Percentiles rank a stretch among this genome's conserved stretches.
These are phyloP conservation scores for Xylariaceae sp. DNA, from an alignment of 2,329 filamentous ascomycete genomes.

Conservation along the genomic window DNA sequence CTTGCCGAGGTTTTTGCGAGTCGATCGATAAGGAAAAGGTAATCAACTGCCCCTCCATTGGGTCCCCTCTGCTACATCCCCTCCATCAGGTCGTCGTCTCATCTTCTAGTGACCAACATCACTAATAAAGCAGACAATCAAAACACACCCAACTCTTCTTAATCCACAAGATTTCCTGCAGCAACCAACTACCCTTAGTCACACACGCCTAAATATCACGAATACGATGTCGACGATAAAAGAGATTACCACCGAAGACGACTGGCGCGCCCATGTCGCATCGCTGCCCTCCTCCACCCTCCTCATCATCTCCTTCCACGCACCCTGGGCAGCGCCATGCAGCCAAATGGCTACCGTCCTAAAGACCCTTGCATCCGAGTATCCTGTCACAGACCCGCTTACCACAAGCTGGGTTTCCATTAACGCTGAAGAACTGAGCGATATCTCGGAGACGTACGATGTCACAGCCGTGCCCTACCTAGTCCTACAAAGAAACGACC, in stretches of 20 bases:
- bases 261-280: conserved; percentile 71
- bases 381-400: conserved; percentile 68
- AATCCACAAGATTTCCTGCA: neutral
- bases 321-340: conserved; percentile 95
- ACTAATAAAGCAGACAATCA: neutral
- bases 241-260: conserved; percentile 73
- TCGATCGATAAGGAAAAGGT: conserved; percentile 28
- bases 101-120: conserved; percentile 11
- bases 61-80: too few relatives aligned
- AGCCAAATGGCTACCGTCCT: conserved; percentile 91
- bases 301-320: conserved; percentile 90
- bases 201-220: neutral
- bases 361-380: conserved; percentile 81
- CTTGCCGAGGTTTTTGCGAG: conserved; percentile 25
- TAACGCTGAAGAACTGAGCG: conserved; percentile 92
- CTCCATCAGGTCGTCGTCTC: too few relatives aligned
- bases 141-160: neutral
- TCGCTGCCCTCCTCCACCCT: conserved; percentile 71
- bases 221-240: conserved; percentile 72
- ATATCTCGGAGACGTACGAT: conserved; percentile 89
- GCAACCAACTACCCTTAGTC: neutral
- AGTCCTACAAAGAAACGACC: conserved; percentile 75
- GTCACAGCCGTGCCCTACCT: conserved; percentile 94
- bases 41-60: conserved; percentile 38
- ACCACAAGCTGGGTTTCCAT: conserved; percentile 83